A percentile compares a stretch with the other conserved stretches of the same genome.
phyloP scores from a whole-genome alignment of 257 asterid species.

The Solanum chmielewskii region DNA sequence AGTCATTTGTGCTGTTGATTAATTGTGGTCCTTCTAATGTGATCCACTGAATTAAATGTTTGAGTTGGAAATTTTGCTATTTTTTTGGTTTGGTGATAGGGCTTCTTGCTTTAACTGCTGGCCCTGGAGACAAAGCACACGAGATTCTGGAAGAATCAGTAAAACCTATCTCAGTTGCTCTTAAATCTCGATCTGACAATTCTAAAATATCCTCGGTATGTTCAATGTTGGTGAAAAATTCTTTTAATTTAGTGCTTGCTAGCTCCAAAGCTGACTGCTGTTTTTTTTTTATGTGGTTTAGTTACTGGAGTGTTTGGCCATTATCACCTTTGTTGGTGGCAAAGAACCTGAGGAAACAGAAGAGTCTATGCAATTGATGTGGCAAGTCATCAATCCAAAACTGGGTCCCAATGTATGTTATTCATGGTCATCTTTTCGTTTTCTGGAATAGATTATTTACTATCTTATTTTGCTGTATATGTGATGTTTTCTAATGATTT shows the following conservation, averaged over 20 bases:
- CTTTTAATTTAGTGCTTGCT: neutral
- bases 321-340: constrained; percentile 87
- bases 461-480: neutral
- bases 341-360: constrained; percentile 78
- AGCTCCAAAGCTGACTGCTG: neutral
- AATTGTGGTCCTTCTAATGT: neutral
- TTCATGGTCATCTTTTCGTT: neutral
- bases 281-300: constrained; percentile 7
- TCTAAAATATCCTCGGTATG: constrained; percentile 60
- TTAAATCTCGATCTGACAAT: constrained; percentile 53
- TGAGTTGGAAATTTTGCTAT: neutral
- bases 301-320: constrained; percentile 85
- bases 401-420: constrained; percentile 80
- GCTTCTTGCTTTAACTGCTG: constrained; percentile 72
- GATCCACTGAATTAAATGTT: neutral
- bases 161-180: constrained; percentile 66
- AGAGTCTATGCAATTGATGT: constrained; percentile 79
- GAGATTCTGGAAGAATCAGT: constrained; percentile 84
- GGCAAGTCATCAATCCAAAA: constrained; percentile 94
- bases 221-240: neutral
- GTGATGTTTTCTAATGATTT: neutral
- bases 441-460: neutral
- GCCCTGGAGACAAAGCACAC: constrained; percentile 83
- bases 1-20: neutral
- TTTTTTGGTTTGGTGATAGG: constrained; percentile 27